These are phyloP conservation scores for Pyronema omphalodes DNA, from an alignment of 495 filamentous ascomycete genomes.

Conservation along the genomic window DNA sequence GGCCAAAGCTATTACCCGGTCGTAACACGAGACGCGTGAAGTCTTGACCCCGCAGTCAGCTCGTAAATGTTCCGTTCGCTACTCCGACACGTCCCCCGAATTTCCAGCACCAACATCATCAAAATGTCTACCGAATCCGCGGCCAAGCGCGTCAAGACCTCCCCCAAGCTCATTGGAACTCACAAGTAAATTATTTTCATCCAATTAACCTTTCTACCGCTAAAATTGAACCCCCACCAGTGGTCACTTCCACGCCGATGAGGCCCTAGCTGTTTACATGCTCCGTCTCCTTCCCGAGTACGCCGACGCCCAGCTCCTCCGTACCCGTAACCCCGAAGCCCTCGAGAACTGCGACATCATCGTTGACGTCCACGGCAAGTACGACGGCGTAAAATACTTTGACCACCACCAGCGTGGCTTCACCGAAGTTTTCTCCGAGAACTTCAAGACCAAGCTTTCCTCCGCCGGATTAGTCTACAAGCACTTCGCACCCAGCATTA, in stretches of 20 bases:
- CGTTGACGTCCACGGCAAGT: conserved; percentile 63
- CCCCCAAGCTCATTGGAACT: conserved; percentile 55
- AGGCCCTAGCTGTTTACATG: conserved; percentile 94
- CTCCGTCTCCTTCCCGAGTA: conserved; percentile 78
- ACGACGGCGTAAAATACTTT: conserved; percentile 64
- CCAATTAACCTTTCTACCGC: not conserved
- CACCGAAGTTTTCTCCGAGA: conserved; percentile 56
- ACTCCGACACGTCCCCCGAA: not conserved
- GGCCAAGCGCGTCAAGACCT: conserved; percentile 52
- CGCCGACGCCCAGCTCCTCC: conserved; percentile 50
- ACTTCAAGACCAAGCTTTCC: conserved; percentile 66
- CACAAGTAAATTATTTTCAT: conserved; percentile 43
- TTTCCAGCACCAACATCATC: not conserved
- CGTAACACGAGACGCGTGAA: not conserved
- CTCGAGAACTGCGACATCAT: conserved; percentile 79
- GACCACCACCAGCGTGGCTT: conserved; percentile 97
- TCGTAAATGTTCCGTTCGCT: conserved; percentile 4
- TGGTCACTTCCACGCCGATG: conserved; percentile 67
- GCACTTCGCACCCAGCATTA: conserved; percentile 76
- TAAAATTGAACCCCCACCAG: conserved; percentile 23
- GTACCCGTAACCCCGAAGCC: conserved; percentile 64
- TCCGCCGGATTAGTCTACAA: conserved; percentile 87
- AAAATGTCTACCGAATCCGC: conserved; percentile 28
- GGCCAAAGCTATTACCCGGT: not conserved
- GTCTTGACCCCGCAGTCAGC: not conserved